phyloP scores from a whole-genome alignment of 2,329 filamentous ascomycete species.

The Alternaria alternata region DNA sequence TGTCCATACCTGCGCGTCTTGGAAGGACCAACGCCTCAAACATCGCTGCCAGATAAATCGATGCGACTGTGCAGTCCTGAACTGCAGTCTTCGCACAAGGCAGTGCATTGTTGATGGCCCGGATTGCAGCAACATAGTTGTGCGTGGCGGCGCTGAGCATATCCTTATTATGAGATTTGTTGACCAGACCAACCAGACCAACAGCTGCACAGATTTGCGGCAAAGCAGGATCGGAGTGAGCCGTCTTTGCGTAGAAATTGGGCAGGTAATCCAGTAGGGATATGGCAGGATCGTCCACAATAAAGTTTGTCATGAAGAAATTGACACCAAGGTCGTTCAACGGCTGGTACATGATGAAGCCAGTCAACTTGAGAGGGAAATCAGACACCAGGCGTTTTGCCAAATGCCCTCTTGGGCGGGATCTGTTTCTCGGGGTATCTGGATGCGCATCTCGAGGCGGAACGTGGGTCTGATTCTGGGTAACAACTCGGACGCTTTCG shows the following conservation, averaged over 20 bases:
- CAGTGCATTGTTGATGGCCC: slow-evolving; percentile 31
- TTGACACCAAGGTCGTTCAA: slow-evolving; percentile 37
- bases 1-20: slow-evolving; percentile 24
- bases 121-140: slow-evolving; percentile 34
- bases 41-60: slow-evolving; percentile 38
- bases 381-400: not conserved
- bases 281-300: slow-evolving; percentile 28
- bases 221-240: slow-evolving; percentile 24
- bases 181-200: slow-evolving; percentile 37
- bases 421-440: not conserved
- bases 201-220: slow-evolving; percentile 33
- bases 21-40: slow-evolving; percentile 38
- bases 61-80: slow-evolving; percentile 33
- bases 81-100: slow-evolving; percentile 17
- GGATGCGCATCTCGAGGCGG: not conserved
- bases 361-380: slow-evolving; percentile 21
- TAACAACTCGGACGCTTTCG: slow-evolving; percentile 32
- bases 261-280: slow-evolving; percentile 39
- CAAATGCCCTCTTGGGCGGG: not conserved
- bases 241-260: slow-evolving; percentile 25
- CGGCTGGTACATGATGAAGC: slow-evolving; percentile 34
- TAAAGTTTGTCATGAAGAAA: slow-evolving; percentile 42
- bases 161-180: slow-evolving; percentile 21
- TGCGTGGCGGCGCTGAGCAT: slow-evolving; percentile 27
- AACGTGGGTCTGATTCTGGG: slow-evolving; percentile 20